Evolutionary conservation across 495 filamentous ascomycete species (phyloP), one percentile per base, ranked within the genome.

Genomic region (Annulohypoxylon bovei): DNA sequence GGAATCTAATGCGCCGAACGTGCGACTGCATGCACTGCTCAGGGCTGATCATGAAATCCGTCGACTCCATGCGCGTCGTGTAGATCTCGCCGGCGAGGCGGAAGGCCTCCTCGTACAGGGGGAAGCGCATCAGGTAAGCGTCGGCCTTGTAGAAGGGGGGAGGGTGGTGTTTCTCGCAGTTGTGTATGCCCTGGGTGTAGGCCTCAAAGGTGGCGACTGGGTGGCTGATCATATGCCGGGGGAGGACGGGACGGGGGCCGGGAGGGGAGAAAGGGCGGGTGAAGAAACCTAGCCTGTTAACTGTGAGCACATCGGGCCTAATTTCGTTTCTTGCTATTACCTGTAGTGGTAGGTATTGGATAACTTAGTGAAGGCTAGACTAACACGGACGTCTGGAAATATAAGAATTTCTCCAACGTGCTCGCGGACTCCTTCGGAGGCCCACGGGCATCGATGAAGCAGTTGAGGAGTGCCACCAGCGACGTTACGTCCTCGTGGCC

Each of bases 401-500:
- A 27, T 7, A 55, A 23, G 18, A 55, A 55, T 12, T 37, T 55
- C 30, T 55, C 28, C 14, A 55, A 32, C 7, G 27, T 3, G 1
- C 27, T 3, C 1, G 32, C 2, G n/a, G 30, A n/a, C 37, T 55
- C 52, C 30, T 22, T 37, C 7, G 25, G 52, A 37, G 52, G 52
- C 3, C 52, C 52, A 6, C 62, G 62, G 3, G 62, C 62, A 11
- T 57, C 30, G 3, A 65, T 39, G 49, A 65, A 65, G 7, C 39
- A 20, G 25, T 53, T 33, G 6, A 65, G 39, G 0, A 65, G 52
- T 4, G 32, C 28, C 7, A 46, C 33, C 16, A 65, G 18, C 33
- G 39, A 20, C 20, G 39, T 16, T 1, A 65, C 52, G 12, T 65
- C 62, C 37, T 65, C 62, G 18, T 57, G 62, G 11, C 62, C 62